A percentile compares a stretch with the other conserved stretches of the same genome.
Evolutionary conservation across 768 basidiomycete species (phyloP).

Genomic region (Leccinum subtestaceum): DNA sequence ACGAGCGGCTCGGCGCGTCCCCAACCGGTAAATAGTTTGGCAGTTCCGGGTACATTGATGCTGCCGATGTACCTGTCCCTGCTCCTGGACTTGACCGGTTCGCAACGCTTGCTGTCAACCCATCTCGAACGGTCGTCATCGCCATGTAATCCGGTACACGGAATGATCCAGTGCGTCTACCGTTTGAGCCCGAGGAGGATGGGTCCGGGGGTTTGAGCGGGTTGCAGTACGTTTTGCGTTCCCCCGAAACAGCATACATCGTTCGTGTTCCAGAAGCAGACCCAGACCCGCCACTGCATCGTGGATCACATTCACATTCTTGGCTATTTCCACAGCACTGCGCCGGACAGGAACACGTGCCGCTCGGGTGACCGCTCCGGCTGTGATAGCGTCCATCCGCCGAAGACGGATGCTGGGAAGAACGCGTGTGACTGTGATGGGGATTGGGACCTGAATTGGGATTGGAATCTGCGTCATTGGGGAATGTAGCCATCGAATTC

Average conservation of each 20-base stretch:
- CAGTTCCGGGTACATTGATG: slow-evolving; percentile 23
- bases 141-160: slow-evolving; percentile 34
- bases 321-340: slow-evolving; percentile 32
- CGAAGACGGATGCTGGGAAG: slow-evolving; percentile 17
- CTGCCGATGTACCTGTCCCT: slow-evolving; percentile 6
- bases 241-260: slow-evolving; percentile 34
- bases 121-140: slow-evolving; percentile 31
- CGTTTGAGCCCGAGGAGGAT: slow-evolving; percentile 4
- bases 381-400: slow-evolving; percentile 31
- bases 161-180: slow-evolving; percentile 18
- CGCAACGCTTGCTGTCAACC: slow-evolving; percentile 23
- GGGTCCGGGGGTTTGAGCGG: slow-evolving; percentile 11
- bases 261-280: slow-evolving; percentile 15
- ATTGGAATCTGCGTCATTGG: slow-evolving; percentile 9
- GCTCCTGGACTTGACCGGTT: slow-evolving; percentile 18
- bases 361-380: slow-evolving; percentile 33
- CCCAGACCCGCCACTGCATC: slow-evolving; percentile 17
- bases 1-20: slow-evolving; percentile 31
- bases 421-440: slow-evolving; percentile 5
- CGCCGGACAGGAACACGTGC: slow-evolving; percentile 33
- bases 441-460: slow-evolving; percentile 3
- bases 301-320: slow-evolving; percentile 30
- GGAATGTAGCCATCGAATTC: slow-evolving; percentile 17
- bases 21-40: slow-evolving; percentile 21
- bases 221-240: slow-evolving; percentile 26